Evolutionary conservation across 2,329 filamentous ascomycete genomes (phyloP).

Genomic region (Fusarium sp.): DNA sequence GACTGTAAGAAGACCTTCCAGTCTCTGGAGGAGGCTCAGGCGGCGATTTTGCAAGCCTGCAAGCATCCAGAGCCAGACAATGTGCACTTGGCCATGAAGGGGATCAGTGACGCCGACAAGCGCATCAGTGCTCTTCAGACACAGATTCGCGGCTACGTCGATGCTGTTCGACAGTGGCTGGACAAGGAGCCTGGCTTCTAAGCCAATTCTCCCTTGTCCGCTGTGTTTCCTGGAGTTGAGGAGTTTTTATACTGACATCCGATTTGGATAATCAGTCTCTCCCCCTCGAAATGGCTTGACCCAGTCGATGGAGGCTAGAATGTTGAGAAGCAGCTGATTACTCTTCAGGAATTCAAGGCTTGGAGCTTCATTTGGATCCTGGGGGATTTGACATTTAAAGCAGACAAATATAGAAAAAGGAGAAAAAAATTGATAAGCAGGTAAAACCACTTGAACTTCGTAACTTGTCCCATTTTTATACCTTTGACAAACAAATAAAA

Average conservation of each 20-base stretch:
- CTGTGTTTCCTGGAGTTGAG: not conserved
- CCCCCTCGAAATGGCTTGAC: not conserved
- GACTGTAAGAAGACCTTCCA: not conserved
- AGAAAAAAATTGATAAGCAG: not conserved
- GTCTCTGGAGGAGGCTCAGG: not conserved
- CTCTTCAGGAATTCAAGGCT: not conserved
- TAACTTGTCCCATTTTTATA: not conserved
- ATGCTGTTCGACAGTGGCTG: not conserved
- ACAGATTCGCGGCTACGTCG: not conserved
- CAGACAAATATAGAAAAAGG: not conserved
- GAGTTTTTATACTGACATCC: not conserved
- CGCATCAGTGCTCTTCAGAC: not conserved
- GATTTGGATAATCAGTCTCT: not conserved
- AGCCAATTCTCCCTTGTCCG: not conserved
- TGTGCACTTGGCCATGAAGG: rapidly evolving
- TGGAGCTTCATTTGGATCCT: not conserved
- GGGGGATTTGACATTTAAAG: not conserved
- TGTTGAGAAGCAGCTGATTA: not conserved
- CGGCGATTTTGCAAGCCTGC: not conserved
- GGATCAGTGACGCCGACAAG: not conserved
- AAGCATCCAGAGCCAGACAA: not conserved
- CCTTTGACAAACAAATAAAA: slow-evolving; percentile 34
- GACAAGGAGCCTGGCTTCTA: not conserved
- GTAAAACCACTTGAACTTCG: not conserved
- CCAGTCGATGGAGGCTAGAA: not conserved